These are phyloP conservation scores for Collybia nuda DNA, from an alignment of 768 basidiomycete genomes.

Conservation along the genomic window DNA sequence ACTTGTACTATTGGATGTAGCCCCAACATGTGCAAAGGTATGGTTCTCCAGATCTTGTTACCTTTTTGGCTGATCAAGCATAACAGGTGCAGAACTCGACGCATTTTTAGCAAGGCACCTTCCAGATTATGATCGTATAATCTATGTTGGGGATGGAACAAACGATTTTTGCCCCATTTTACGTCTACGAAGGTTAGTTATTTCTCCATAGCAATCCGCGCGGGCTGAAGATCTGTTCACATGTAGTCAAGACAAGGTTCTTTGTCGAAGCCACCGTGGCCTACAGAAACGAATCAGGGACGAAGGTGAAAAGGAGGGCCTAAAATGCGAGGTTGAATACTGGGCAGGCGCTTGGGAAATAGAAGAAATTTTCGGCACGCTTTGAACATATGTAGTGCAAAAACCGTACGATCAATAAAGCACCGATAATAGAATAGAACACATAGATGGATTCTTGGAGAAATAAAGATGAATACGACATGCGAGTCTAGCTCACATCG, in stretches of 20 bases:
- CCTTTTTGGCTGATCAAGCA: neutral
- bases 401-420: neutral
- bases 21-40: constrained; percentile 98
- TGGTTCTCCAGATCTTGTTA: constrained; percentile 3
- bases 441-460: constrained; percentile 7
- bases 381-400: constrained; percentile 22
- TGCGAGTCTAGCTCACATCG: constrained; percentile 21
- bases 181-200: constrained; percentile 62
- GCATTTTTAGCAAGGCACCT: constrained; percentile 68
- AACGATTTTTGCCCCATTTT: constrained; percentile 97
- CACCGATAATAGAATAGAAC: neutral
- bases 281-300: constrained; percentile 75
- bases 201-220: neutral
- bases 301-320: constrained; percentile 63
- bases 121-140: constrained; percentile 68
- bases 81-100: constrained; percentile 86
- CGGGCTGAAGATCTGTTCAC: neutral
- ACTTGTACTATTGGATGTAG: constrained; percentile 85
- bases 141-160: constrained; percentile 91
- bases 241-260: constrained; percentile 74
- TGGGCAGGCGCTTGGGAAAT: constrained; percentile 98
- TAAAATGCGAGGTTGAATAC: constrained; percentile 72
- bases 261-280: constrained; percentile 78
- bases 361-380: constrained; percentile 71
- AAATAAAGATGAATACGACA: constrained; percentile 10